These are phyloP conservation scores for Phytophthora foliorum DNA, from an alignment of 352 stramenopile species.

Conservation along the genomic window DNA sequence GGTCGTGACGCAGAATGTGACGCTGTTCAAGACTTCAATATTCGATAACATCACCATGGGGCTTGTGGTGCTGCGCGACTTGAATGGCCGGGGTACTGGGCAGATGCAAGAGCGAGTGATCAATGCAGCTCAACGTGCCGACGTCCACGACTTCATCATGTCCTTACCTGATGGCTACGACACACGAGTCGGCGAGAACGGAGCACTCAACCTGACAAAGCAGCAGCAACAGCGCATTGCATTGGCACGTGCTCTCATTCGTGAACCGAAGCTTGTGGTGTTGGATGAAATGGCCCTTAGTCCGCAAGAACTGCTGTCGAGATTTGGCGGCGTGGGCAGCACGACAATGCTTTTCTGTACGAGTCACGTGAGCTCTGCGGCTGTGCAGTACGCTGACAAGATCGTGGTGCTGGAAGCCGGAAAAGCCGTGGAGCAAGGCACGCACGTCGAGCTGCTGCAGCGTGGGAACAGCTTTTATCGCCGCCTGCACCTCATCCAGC, in stretches of 20 bases:
- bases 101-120: slow-evolving; percentile 71
- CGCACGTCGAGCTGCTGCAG: slow-evolving; percentile 52
- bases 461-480: slow-evolving; percentile 83
- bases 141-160: slow-evolving; percentile 73
- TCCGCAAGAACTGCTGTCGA: slow-evolving; percentile 64
- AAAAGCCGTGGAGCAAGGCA: slow-evolving; percentile 56
- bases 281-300: slow-evolving; percentile 58
- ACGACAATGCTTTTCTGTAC: slow-evolving; percentile 89
- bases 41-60: slow-evolving; percentile 68
- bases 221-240: slow-evolving; percentile 92
- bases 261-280: slow-evolving; percentile 51
- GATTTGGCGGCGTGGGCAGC: slow-evolving; percentile 40
- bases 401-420: slow-evolving; percentile 63
- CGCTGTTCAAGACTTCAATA: slow-evolving; percentile 58
- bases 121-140: slow-evolving; percentile 60
- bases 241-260: slow-evolving; percentile 52
- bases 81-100: slow-evolving; percentile 43
- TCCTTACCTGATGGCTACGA: slow-evolving; percentile 88
- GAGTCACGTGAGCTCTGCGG: slow-evolving; percentile 84
- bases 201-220: slow-evolving; percentile 88
- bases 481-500: slow-evolving; percentile 68
- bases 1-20: slow-evolving; percentile 44
- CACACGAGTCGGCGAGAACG: slow-evolving; percentile 51
- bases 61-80: slow-evolving; percentile 29
- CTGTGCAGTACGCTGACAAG: slow-evolving; percentile 65